Evolutionary conservation across 768 basidiomycete genomes (phyloP).

Genomic region (Hygrophoropsis aurantiaca): DNA sequence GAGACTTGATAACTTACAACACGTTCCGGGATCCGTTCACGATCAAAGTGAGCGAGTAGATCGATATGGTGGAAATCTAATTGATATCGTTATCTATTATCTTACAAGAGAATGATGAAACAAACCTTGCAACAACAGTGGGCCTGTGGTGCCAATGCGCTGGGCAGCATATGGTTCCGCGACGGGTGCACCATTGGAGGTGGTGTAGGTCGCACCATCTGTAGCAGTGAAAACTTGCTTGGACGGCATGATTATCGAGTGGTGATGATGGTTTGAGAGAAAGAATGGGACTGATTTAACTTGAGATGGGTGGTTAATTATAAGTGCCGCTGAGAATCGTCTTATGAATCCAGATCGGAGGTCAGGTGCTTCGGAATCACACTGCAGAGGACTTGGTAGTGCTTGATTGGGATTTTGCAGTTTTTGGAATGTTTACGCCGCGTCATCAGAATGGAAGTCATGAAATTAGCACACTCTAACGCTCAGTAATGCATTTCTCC

Average conservation of each 20-base stretch:
- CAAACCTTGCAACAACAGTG: conserved; percentile 85
- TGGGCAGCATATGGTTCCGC: conserved; percentile 77
- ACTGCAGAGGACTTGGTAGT: background rate
- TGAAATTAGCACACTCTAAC: background rate
- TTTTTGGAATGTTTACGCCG: background rate
- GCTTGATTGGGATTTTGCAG: background rate
- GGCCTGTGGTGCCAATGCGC: conserved; percentile 71
- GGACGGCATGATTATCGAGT: conserved; percentile 58
- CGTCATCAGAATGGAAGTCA: background rate
- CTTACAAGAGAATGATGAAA: conserved; percentile 5
- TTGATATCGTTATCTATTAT: conserved; percentile 12
- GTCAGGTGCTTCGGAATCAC: conserved; percentile 7
- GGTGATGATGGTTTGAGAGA: conserved; percentile 3
- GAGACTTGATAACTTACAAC: conserved; percentile 50
- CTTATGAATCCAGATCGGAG: conserved; percentile 10
- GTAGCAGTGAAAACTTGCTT: conserved; percentile 51
- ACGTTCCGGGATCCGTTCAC: conserved; percentile 95
- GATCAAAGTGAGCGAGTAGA: conserved; percentile 87
- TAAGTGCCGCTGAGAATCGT: conserved; percentile 24
- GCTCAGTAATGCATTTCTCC: background rate
- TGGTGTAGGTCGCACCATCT: conserved; percentile 74
- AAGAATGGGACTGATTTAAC: background rate
- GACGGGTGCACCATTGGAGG: conserved; percentile 80
- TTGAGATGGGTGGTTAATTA: conserved; percentile 18
- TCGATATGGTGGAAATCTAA: conserved; percentile 88